A percentile compares a stretch with the other conserved stretches of the same genome.
Evolutionary conservation across 2,329 filamentous ascomycete species (phyloP).

Genomic region (Rosellinia necatrix): DNA sequence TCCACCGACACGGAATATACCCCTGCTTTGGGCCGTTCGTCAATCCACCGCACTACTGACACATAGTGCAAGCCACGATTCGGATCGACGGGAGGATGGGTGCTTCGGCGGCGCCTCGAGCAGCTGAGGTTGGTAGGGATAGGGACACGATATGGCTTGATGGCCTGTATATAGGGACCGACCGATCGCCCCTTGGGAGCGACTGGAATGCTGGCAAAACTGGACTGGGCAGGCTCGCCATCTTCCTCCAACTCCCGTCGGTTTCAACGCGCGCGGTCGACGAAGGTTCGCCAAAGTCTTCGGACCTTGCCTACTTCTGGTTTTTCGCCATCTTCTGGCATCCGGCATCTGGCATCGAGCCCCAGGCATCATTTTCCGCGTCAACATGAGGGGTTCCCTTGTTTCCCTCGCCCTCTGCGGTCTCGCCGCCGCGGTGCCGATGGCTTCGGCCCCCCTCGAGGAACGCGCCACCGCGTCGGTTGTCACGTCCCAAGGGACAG

Average conservation of each 20-base stretch:
- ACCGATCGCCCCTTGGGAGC: background rate
- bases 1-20: background rate
- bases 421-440: constrained; percentile 31
- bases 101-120: no score
- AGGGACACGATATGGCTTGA: background rate
- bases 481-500: constrained; percentile 35
- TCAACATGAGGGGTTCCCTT: constrained; percentile 24
- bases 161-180: constrained; percentile 17
- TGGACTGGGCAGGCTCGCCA: background rate
- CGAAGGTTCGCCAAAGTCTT: constrained; percentile 1
- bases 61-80: no score
- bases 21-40: background rate
- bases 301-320: background rate
- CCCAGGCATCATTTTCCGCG: background rate
- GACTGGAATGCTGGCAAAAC: constrained; percentile 2
- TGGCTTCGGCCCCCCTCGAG: constrained; percentile 28
- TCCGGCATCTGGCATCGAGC: background rate
- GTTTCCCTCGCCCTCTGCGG: constrained; percentile 22
- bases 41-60: background rate
- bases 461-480: constrained; percentile 36
- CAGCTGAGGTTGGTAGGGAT: no score
- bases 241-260: background rate
- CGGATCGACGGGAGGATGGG: background rate
- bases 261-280: constrained; percentile 1
- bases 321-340: background rate